Evolutionary conservation across 2,329 filamentous ascomycete genomes (phyloP).

Genomic region (Beauveria varroae): DNA sequence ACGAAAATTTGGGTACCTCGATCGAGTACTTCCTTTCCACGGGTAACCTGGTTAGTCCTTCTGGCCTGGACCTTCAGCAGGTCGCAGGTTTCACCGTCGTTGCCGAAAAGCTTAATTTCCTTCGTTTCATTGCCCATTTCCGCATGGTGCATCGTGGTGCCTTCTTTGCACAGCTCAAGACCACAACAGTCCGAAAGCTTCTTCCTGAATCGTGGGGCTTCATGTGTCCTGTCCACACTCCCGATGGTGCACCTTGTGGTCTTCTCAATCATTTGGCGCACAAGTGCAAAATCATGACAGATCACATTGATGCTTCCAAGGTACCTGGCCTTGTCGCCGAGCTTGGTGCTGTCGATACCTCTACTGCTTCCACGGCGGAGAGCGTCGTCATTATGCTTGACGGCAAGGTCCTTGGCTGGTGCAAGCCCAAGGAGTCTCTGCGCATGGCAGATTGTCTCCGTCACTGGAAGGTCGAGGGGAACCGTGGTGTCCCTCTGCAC

Average conservation of each 20-base stretch:
- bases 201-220: slow-evolving; percentile 97
- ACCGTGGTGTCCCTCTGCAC: slow-evolving; percentile 69
- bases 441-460: slow-evolving; percentile 79
- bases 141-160: slow-evolving; percentile 98
- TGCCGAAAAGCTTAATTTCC: slow-evolving; percentile 97
- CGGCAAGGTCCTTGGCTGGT: slow-evolving; percentile 84
- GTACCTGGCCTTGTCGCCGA: slow-evolving; percentile 68
- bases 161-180: slow-evolving; percentile 97
- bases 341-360: slow-evolving; percentile 69
- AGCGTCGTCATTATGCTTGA: slow-evolving; percentile 87
- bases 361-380: slow-evolving; percentile 72
- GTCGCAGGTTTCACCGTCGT: slow-evolving; percentile 92
- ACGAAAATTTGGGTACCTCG: slow-evolving; percentile 79
- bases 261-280: slow-evolving; percentile 91
- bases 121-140: slow-evolving; percentile 98
- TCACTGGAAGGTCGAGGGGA: slow-evolving; percentile 91
- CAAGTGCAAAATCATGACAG: slow-evolving; percentile 84
- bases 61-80: slow-evolving; percentile 89
- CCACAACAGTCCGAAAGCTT: slow-evolving; percentile 91
- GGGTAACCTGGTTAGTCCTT: slow-evolving; percentile 84
- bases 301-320: slow-evolving; percentile 63
- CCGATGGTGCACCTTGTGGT: slow-evolving; percentile 91
- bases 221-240: slow-evolving; percentile 93
- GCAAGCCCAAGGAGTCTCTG: slow-evolving; percentile 73
- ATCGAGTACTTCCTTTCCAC: slow-evolving; percentile 96